Evolutionary conservation across 108 stramenopile species (phyloP), one percentile per base, ranked within the genome.

Genomic region (Conticribra guillardii): DNA sequence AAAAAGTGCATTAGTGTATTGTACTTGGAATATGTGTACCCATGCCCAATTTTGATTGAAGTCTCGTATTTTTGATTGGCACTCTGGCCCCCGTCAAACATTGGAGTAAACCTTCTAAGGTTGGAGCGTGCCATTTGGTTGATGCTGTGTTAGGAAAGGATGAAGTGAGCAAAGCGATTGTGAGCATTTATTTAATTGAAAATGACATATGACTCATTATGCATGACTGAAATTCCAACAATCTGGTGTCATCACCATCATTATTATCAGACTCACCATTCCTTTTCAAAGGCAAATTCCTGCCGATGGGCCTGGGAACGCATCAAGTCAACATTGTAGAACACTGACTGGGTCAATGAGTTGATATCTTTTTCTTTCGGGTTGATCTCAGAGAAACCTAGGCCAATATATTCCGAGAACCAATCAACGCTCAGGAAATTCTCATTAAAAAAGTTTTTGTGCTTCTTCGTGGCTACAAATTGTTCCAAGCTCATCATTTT

Each of bases 1-100:
- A 84, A 62, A 41, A 84, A 84, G 52, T 84, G 83, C 79, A 84
- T 79, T 50, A 81, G 30, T n/a, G 80, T 84, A 30, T 84, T 84
- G 71, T 84, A 84, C 68, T 84, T 84, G 9, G 80, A 72, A 22
- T 78, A 84, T 0, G 83, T 81, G 55, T 64, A 75, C 1, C 83
- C 83, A 5, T 57, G 32, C 7, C 82, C 82, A 29, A 83, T 83
- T 31, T 64, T 83, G 53, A 79, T 31, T 2, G 66, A 51, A 16
- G 58, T 51, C 31, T 80, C 69, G 63, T 80, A 81, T 33, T 69
- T 78, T n/a, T 66, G 37, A 32, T 51, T 31, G 11, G 75, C 48
- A 28, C 9, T 68, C 23, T 67, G 65, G 3, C 52, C 51, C 5
- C 52, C 83, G 11, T 76, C 45, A 27, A 80, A 81, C 61, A 69